Percentiles rank a stretch among this genome's conserved stretches.
These are phyloP conservation scores for Lanmaoa pseudosensibilis DNA, from an alignment of 768 basidiomycete genomes.

Conservation along the genomic window DNA sequence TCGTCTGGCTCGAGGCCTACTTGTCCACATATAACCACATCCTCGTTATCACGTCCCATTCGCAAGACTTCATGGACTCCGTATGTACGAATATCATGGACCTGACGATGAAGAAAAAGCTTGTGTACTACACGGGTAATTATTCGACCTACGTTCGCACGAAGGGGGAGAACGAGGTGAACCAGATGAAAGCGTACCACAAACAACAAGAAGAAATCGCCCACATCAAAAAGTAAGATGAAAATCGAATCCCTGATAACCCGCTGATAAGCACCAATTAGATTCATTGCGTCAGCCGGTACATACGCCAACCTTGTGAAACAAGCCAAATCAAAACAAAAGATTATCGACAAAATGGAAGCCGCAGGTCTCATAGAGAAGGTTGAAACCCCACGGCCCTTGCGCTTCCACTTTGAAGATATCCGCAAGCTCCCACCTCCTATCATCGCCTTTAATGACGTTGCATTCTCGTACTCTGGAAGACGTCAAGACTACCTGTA, in stretches of 20 bases:
- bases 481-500: conserved; percentile 88
- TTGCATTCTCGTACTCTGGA: conserved; percentile 95
- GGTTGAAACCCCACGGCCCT: conserved; percentile 67
- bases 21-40: conserved; percentile 98
- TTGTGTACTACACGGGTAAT: conserved; percentile 94
- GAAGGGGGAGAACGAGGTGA: conserved; percentile 95
- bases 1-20: conserved; percentile 99
- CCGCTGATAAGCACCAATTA: conserved; percentile 25
- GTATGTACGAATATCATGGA: conserved; percentile 99
- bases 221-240: conserved; percentile 91
- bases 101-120: conserved; percentile 86
- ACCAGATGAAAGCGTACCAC: conserved; percentile 98
- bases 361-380: conserved; percentile 96
- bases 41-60: conserved; percentile 95
- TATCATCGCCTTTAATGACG: conserved; percentile 93
- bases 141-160: conserved; percentile 98
- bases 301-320: conserved; percentile 99
- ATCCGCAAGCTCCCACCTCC: conserved; percentile 92
- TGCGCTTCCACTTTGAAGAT: conserved; percentile 96
- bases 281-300: conserved; percentile 99
- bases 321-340: conserved; percentile 99
- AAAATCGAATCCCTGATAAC: background rate
- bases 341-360: conserved; percentile 99
- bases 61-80: conserved; percentile 99
- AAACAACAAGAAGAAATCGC: conserved; percentile 99